Evolutionary conservation across 257 asterid genomes (phyloP).

Genomic region (Salvia splendens): DNA sequence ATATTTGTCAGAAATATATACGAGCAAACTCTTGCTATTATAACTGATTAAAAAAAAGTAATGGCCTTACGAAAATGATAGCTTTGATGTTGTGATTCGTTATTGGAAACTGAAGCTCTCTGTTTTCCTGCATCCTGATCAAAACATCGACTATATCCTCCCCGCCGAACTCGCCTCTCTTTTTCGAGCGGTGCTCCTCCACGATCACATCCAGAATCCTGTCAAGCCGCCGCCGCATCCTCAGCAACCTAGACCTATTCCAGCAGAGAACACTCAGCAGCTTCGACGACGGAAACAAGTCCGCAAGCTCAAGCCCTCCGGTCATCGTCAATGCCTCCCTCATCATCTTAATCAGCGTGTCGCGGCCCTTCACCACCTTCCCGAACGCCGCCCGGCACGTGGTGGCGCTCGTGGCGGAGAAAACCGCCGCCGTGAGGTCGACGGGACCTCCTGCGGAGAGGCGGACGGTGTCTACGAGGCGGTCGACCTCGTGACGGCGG

Average conservation of each 20-base stretch:
- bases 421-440: slow-evolving; percentile 29
- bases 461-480: slow-evolving; percentile 19
- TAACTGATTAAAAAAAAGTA: neutral
- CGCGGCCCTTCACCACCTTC: slow-evolving; percentile 21
- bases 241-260: slow-evolving; percentile 14
- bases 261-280: slow-evolving; percentile 26
- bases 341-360: slow-evolving; percentile 20
- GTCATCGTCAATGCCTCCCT: slow-evolving; percentile 22
- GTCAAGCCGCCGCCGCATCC: slow-evolving; percentile 32
- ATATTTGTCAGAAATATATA: too few relatives aligned
- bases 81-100: slow-evolving; percentile 39
- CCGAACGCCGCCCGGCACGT: slow-evolving; percentile 43
- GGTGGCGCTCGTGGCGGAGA: slow-evolving; percentile 7
- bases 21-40: too few relatives aligned
- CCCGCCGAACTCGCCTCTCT: slow-evolving; percentile 29
- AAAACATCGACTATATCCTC: slow-evolving; percentile 39
- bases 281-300: slow-evolving; percentile 40
- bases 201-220: slow-evolving; percentile 36
- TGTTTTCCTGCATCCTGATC: slow-evolving; percentile 30
- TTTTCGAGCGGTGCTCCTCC: slow-evolving; percentile 37
- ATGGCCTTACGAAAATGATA: slow-evolving; percentile 34
- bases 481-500: slow-evolving; percentile 25
- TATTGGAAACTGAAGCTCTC: slow-evolving; percentile 35
- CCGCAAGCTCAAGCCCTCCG: slow-evolving; percentile 35
- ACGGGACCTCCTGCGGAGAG: slow-evolving; percentile 9